Evolutionary conservation across 805 yeast genomes (phyloP), one percentile per base, ranked within the genome.

Genomic region (Danielia oregonensis): DNA sequence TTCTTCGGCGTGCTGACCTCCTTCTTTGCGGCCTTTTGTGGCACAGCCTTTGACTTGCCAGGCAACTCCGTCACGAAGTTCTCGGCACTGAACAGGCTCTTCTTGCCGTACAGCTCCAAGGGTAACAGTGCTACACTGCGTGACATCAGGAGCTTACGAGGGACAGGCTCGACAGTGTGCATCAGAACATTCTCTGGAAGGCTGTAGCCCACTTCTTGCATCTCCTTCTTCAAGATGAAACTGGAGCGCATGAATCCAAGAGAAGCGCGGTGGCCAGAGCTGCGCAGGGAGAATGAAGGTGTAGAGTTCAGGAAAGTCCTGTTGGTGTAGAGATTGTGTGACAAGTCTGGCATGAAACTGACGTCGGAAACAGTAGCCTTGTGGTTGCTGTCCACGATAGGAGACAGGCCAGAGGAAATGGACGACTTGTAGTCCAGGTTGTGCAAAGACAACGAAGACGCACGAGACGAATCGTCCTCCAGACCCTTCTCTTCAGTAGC

Each of bases 211-310:
- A 51, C 36, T 11, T 49, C 35, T 11, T 56, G 59, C 56, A 65
- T 59, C 40, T 64, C 71, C 51, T 61, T 62, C 54, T 63, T 63
- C 51, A 67, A 61, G 12, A 67, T 52, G 44, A 60, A 66, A 25
- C 68, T 60, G 33, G 63, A 54, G 50, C 66, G 61, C 72, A 67
- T 67, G 44, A 67, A 67, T 0, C 72, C 72, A 31, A 59, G 39
- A 2, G 72, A 66, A 18, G 65, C 71, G 30, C 66, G 49, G 28
- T 35, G 44, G 3, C 44, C 43, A 9, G 27, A 13, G 16, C 31
- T 26, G 14, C 16, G 22, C 24, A 42, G 26, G 13, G 33, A 27
- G 30, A 48, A 42, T 4, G 47, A 40, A n/a, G 49, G 43, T 5
- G 44, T 37, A 4, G 50, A 46, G 19, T 36, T 29, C 42, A 40